These are phyloP conservation scores for Citrullus amarus DNA, from an alignment of 306 rosid species.

Conservation along the genomic window DNA sequence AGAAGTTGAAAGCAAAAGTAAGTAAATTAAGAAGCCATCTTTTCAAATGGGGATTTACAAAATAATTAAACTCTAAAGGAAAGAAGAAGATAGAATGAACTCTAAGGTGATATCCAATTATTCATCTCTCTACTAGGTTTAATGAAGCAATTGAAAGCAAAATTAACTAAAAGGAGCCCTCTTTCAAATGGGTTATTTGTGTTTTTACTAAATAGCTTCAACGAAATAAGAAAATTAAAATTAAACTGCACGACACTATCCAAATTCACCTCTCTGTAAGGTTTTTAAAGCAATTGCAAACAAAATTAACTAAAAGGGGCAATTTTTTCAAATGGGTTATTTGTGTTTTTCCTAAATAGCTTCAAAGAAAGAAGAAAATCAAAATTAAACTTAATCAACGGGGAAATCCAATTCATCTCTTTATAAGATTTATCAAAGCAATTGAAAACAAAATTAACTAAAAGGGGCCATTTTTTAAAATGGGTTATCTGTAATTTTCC, in stretches of 20 bases:
- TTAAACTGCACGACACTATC: not conserved
- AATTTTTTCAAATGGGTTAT: not conserved
- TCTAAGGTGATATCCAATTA: not conserved
- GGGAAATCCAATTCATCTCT: not conserved
- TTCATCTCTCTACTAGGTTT: not conserved
- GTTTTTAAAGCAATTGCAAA: not conserved
- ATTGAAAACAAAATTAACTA: not conserved
- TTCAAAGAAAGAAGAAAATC: not conserved
- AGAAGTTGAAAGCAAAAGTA: not conserved
- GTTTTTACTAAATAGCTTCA: not conserved
- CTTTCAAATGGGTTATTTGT: not conserved
- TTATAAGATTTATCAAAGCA: not conserved
- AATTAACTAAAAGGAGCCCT: not conserved
- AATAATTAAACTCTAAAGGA: not conserved
- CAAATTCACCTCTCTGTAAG: not conserved
- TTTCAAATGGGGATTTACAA: not conserved
- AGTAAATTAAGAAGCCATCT: not conserved
- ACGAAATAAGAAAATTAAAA: not conserved
- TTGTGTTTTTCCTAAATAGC: not conserved
- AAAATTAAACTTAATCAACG: not conserved
- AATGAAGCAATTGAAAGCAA: not conserved
- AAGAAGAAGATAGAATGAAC: not conserved
- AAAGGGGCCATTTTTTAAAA: not conserved
- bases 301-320: not conserved
- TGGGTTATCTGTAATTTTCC: too few relatives aligned